Evolutionary conservation across 768 basidiomycete genomes (phyloP), one percentile per base, ranked within the genome.

Genomic region (Lactarius indigo): DNA sequence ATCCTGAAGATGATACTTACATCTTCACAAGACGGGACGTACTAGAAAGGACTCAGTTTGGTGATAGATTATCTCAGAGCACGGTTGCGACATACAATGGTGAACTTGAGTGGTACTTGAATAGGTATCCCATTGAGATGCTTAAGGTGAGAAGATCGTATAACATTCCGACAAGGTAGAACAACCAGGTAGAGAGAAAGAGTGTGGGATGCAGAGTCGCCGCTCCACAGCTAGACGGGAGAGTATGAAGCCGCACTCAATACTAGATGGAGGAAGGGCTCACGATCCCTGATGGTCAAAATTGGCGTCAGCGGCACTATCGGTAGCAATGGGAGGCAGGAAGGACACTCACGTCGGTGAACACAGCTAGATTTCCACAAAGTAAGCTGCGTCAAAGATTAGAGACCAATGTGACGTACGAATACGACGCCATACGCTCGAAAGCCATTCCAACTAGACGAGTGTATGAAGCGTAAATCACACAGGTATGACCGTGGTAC

Each of bases 111-210:
- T 80, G 81, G 69, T 82, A 81, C 63, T 80, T 79, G 33, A 85
- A 74, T n/a, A 90, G 75, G 70, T 82, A 87, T 57, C 76, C 72
- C 8, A 83, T 78, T 42, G 86, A 86, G 54, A 87, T 74, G 5
- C 73, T 72, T 8, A 85, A 79, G 3, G 83, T 82, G 10, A 81
- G 73, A 7, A 84, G 73, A 71, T 90, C 88, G 73, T 85, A 89
- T 17, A 79, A 62, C 63, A 88, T 87, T 7, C 83, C 80, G 35
- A 85, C 72, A 3, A 83, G 78, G 71, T 90, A 89, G 77, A 83
- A 86, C 13, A 82, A 64, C 83, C 85, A 89, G 39, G 82, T 84
- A 0, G 82, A 78, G 15, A 79, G 68, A 50, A 69, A 68, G 17
- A 7, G n/a, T 26, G 54, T 55, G 12, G 60, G 65, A n/a, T 44